phyloP scores from a whole-genome alignment of 768 basidiomycete species.

The Dentipellis sp. region DNA sequence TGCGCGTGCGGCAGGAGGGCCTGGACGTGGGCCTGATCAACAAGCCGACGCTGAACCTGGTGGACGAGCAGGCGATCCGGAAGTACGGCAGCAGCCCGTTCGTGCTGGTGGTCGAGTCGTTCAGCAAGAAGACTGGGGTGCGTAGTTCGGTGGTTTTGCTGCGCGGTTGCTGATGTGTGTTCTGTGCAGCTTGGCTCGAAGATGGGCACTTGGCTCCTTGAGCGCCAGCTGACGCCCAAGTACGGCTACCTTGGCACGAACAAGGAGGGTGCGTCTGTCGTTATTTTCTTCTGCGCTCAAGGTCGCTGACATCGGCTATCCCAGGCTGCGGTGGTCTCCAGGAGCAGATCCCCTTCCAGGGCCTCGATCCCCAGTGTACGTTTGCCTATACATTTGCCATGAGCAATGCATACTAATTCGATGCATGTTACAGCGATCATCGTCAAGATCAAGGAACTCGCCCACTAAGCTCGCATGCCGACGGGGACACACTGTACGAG shows the following conservation, averaged over 20 bases:
- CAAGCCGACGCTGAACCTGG: constrained; percentile 74
- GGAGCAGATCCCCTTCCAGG: constrained; percentile 80
- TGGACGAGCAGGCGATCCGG: constrained; percentile 68
- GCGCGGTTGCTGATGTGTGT: background rate
- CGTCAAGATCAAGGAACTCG: constrained; percentile 30
- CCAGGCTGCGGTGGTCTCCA: constrained; percentile 61
- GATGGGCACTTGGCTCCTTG: constrained; percentile 80
- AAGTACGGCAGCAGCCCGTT: constrained; percentile 70
- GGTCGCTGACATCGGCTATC: constrained; percentile 6
- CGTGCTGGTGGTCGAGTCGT: constrained; percentile 78
- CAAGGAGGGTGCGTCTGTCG: constrained; percentile 40
- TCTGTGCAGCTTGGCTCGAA: constrained; percentile 56
- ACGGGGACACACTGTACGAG: too few relatives aligned
- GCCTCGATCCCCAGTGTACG: constrained; percentile 71
- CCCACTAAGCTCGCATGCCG: background rate
- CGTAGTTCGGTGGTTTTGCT: background rate
- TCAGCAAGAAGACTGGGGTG: constrained; percentile 85
- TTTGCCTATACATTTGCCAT: constrained; percentile 6
- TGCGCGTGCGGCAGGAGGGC: constrained; percentile 61
- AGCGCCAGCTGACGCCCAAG: constrained; percentile 70
- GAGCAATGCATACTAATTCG: background rate
- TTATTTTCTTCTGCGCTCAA: background rate
- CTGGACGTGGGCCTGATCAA: constrained; percentile 81
- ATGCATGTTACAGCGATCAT: constrained; percentile 30
- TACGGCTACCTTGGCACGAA: constrained; percentile 75